Percentiles rank a stretch among this genome's conserved stretches.
phyloP scores from a whole-genome alignment of 345 rosid species.

The Boechera divaricarpa region DNA sequence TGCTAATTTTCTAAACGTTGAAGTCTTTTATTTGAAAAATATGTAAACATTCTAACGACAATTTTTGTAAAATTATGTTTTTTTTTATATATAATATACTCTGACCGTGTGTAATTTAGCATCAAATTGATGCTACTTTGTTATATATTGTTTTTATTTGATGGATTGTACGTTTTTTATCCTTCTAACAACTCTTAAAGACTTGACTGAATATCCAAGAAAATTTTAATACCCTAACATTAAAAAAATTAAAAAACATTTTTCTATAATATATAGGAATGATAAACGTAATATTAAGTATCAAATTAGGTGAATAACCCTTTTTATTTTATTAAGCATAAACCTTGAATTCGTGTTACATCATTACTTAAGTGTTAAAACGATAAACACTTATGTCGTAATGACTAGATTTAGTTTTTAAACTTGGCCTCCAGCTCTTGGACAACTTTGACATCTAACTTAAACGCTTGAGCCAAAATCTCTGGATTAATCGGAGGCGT shows the following conservation, averaged over 20 bases:
- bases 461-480: constrained; percentile 50
- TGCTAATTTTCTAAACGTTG: too few relatives aligned
- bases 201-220: neutral
- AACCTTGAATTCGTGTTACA: constrained; percentile 11
- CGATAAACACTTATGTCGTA: neutral
- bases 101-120: too few relatives aligned
- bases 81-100: too few relatives aligned
- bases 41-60: too few relatives aligned
- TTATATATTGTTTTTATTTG: too few relatives aligned
- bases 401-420: constrained; percentile 15
- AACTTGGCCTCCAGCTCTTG: constrained; percentile 49
- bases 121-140: too few relatives aligned
- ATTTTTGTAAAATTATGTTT: too few relatives aligned
- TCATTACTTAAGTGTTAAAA: constrained; percentile 3
- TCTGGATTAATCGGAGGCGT: constrained; percentile 48
- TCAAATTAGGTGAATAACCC: constrained; percentile 23
- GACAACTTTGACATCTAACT: constrained; percentile 46
- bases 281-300: neutral
- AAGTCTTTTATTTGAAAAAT: too few relatives aligned
- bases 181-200: neutral
- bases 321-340: constrained; percentile 19
- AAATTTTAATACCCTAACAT: neutral
- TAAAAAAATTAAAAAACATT: neutral
- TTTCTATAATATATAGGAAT: neutral
- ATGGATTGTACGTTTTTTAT: neutral